Conservation (phyloP, 2,329 filamentous ascomycete genomes). For the Aspergillus quadrilineatus region DNA sequence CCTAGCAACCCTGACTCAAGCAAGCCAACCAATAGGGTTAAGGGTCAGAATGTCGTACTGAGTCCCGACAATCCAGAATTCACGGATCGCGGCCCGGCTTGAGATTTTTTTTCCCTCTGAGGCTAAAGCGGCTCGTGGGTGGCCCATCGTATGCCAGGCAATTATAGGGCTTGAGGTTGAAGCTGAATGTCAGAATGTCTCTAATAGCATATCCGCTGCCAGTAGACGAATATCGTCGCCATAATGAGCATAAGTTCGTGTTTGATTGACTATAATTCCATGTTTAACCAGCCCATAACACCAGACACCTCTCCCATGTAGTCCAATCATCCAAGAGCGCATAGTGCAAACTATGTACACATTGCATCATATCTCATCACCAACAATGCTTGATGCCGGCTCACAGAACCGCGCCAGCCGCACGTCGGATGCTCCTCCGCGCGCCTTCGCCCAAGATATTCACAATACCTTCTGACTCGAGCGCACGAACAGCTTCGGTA, state of each 20-base stretch:
- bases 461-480: constrained; percentile 83
- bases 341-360: constrained; percentile 26
- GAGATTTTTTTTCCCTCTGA: neutral
- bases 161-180: too few relatives aligned
- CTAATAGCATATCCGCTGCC: too few relatives aligned
- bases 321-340: neutral
- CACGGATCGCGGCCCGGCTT: neutral
- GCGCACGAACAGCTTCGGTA: constrained; percentile 70
- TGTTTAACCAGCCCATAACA: constrained; percentile 9
- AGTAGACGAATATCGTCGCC: neutral
- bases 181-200: too few relatives aligned
- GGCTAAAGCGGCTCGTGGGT: too few relatives aligned
- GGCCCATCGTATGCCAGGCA: too few relatives aligned
- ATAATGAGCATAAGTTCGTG: too few relatives aligned
- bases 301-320: constrained; percentile 14
- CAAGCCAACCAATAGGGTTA: too few relatives aligned
- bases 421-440: constrained; percentile 75
- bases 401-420: constrained; percentile 52
- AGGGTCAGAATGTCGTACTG: too few relatives aligned
- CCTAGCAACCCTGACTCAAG: too few relatives aligned
- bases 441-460: constrained; percentile 81
- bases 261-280: neutral
- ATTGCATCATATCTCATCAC: constrained; percentile 28
- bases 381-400: neutral
- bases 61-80: too few relatives aligned